Evolutionary conservation across 177 flowering plant species (phyloP).

Genomic region (Vitis hybrid): DNA sequence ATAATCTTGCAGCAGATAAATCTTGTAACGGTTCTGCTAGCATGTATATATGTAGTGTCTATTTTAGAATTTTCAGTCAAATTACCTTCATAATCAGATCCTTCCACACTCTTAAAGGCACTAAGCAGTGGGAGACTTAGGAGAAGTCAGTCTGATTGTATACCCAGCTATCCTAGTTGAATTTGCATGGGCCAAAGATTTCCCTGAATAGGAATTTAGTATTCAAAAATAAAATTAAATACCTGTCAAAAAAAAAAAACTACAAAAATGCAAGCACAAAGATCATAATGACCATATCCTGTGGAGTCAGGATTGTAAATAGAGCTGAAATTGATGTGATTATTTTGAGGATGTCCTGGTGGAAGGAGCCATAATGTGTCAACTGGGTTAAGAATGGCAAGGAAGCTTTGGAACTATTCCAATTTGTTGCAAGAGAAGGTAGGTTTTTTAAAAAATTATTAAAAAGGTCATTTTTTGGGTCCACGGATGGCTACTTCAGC

Average conservation of each 20-base stretch:
- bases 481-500: too few relatives aligned
- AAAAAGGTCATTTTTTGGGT: too few relatives aligned
- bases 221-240: too few relatives aligned
- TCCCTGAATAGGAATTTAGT: constrained; percentile 44
- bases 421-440: too few relatives aligned
- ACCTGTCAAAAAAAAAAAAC: not conserved
- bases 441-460: too few relatives aligned
- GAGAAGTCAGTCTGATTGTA: constrained; percentile 66
- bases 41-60: constrained; percentile 54
- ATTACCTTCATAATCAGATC: constrained; percentile 91
- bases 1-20: not conserved
- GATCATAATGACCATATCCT: not conserved
- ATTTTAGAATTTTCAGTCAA: constrained; percentile 57
- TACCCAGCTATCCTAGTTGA: constrained; percentile 50
- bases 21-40: constrained; percentile 76
- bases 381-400: too few relatives aligned
- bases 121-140: constrained; percentile 92
- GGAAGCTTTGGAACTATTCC: too few relatives aligned
- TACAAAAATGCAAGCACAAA: not conserved
- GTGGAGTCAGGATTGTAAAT: too few relatives aligned
- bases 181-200: constrained; percentile 36
- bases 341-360: too few relatives aligned
- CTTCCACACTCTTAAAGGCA: constrained; percentile 92
- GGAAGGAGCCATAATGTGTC: too few relatives aligned
- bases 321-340: too few relatives aligned